phyloP scores from a whole-genome alignment of 2,329 filamentous ascomycete species.

The Coniochaeta ligniaria region DNA sequence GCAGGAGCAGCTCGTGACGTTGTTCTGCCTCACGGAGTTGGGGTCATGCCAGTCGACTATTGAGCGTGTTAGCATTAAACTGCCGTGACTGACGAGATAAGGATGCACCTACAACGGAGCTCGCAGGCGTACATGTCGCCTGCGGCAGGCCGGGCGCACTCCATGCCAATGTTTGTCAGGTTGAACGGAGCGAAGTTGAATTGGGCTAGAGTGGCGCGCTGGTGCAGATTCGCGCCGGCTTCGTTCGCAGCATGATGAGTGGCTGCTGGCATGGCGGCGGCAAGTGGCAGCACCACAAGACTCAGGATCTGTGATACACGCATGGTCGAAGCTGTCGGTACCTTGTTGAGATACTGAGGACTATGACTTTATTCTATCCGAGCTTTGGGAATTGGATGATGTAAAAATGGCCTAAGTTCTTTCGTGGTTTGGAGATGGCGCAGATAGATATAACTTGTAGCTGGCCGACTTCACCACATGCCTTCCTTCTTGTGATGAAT shows the following conservation, averaged over 20 bases:
- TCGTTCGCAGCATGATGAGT: not conserved
- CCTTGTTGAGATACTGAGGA: not conserved
- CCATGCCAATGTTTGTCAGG: conserved; percentile 13
- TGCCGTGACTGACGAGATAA: not conserved
- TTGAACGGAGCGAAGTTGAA: conserved; percentile 17
- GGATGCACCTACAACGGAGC: conserved; percentile 12
- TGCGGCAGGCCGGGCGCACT: conserved; percentile 10
- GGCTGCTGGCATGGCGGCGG: not conserved
- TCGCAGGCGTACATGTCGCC: conserved; percentile 12
- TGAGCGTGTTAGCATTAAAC: not conserved
- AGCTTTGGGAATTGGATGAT: not conserved
- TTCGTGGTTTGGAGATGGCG: not conserved
- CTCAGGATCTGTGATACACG: not conserved
- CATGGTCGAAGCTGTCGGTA: not conserved
- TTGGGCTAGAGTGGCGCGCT: conserved; percentile 5
- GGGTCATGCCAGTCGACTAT: conserved; percentile 20
- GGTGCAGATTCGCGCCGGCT: not conserved
- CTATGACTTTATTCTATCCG: not conserved
- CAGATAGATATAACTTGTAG: not conserved
- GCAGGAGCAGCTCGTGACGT: conserved; percentile 15
- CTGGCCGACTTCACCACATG: not conserved
- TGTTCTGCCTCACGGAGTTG: conserved; percentile 20
- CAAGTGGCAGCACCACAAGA: not conserved
- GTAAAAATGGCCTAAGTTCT: not conserved
- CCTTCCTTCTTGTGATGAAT: not conserved